Percentiles rank a stretch among this genome's conserved stretches.
phyloP scores from a whole-genome alignment of 768 basidiomycete genomes.

The Calocybe cyanea region DNA sequence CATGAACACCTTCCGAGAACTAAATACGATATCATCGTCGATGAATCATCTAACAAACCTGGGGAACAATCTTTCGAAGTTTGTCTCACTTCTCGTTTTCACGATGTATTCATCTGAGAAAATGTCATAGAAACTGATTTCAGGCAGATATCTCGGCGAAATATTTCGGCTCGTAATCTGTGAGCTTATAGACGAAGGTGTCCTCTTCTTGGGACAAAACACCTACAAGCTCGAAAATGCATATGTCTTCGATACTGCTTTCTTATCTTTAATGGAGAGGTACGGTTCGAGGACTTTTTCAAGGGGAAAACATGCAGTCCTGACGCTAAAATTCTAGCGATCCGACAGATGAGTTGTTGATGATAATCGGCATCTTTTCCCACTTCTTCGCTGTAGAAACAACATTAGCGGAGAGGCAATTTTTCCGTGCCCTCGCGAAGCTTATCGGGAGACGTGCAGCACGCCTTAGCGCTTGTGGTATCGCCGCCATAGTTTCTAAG shows the following conservation, averaged over 20 bases:
- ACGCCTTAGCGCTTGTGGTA: slow-evolving; percentile 89
- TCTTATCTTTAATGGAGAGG: slow-evolving; percentile 97
- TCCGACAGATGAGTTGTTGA: slow-evolving; percentile 93
- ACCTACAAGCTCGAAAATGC: slow-evolving; percentile 97
- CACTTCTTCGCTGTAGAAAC: slow-evolving; percentile 98
- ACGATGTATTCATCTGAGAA: not conserved
- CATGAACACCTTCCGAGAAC: slow-evolving; percentile 95
- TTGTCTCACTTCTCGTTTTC: slow-evolving; percentile 10
- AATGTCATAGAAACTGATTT: slow-evolving; percentile 78
- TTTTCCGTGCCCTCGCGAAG: slow-evolving; percentile 92
- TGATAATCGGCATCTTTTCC: slow-evolving; percentile 95
- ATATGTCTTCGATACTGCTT: slow-evolving; percentile 93
- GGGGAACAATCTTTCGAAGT: slow-evolving; percentile 93
- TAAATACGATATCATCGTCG: slow-evolving; percentile 90
- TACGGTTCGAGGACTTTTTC: slow-evolving; percentile 24
- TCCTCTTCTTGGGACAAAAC: slow-evolving; percentile 96
- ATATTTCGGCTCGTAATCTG: slow-evolving; percentile 92
- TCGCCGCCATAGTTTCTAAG: slow-evolving; percentile 94
- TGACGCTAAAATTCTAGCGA: no score
- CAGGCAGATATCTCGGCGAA: slow-evolving; percentile 94
- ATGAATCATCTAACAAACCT: slow-evolving; percentile 94
- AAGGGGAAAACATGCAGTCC: no score
- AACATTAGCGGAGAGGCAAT: slow-evolving; percentile 92
- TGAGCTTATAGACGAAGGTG: slow-evolving; percentile 95
- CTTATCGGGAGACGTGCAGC: slow-evolving; percentile 89